phyloP scores from a whole-genome alignment of 2,329 filamentous ascomycete genomes.

The Lachnellula suecica region DNA sequence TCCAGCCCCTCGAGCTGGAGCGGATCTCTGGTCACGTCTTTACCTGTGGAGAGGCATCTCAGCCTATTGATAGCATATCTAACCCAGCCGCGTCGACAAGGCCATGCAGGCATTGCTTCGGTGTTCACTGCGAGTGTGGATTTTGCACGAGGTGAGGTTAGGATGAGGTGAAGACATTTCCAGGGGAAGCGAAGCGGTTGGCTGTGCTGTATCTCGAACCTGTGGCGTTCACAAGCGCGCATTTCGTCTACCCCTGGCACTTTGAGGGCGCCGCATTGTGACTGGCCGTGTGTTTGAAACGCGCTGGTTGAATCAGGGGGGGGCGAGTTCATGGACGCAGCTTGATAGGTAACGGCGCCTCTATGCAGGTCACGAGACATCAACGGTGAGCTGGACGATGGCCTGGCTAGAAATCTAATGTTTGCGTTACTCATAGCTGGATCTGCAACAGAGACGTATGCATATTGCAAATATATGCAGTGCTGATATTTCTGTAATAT shows the following conservation, averaged over 20 bases:
- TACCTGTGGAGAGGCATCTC: not conserved
- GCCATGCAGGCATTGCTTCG: not conserved
- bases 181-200: conserved; percentile 16
- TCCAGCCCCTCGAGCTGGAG: not conserved
- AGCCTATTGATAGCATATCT: not conserved
- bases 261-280: not conserved
- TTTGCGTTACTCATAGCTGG: not conserved
- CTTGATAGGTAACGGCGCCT: conserved; percentile 6
- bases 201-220: not conserved
- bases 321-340: not conserved
- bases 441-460: not conserved
- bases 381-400: not conserved
- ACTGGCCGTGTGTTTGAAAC: conserved; percentile 18
- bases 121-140: not conserved
- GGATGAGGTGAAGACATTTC: not conserved
- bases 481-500: too few relatives aligned
- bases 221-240: conserved; percentile 11
- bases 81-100: not conserved
- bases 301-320: not conserved
- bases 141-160: not conserved
- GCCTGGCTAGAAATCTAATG: too few relatives aligned
- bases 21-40: not conserved
- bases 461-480: too few relatives aligned
- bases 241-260: conserved; percentile 1
- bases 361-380: conserved; percentile 5